Evolutionary conservation across 2,329 filamentous ascomycete species (phyloP).

Genomic region (Cordyceps militaris): DNA sequence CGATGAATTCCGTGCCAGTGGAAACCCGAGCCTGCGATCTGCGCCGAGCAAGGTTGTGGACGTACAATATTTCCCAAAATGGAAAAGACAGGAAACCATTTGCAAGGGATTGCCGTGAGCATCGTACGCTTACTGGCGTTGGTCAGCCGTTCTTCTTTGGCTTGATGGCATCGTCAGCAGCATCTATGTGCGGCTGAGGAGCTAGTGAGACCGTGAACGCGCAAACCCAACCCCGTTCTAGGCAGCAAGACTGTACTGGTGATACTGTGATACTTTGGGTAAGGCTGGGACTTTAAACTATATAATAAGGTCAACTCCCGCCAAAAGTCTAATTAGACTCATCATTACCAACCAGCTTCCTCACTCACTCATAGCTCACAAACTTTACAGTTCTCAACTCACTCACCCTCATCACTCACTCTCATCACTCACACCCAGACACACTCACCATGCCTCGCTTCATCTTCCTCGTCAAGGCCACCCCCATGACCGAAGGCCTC

Average conservation of each 20-base stretch:
- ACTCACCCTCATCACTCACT: not conserved
- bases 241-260: not conserved
- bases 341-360: not conserved
- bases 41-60: not conserved
- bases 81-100: not conserved
- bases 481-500: slow-evolving; percentile 19
- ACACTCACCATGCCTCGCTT: slow-evolving; percentile 21
- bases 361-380: not conserved
- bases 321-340: not conserved
- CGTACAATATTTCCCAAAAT: not conserved
- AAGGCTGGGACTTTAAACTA: not conserved
- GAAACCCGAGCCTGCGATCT: not conserved
- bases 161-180: not conserved
- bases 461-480: slow-evolving; percentile 26
- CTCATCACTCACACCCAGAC: not conserved
- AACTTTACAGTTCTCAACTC: not conserved
- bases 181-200: not conserved
- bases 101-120: not conserved
- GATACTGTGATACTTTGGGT: too few species aligned
- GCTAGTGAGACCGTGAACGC: not conserved
- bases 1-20: not conserved
- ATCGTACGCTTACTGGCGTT: not conserved
- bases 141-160: not conserved
- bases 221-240: not conserved
- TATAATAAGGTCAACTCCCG: not conserved